Conservation (phyloP, 768 basidiomycete species). For the Calocera viscosa region DNA sequence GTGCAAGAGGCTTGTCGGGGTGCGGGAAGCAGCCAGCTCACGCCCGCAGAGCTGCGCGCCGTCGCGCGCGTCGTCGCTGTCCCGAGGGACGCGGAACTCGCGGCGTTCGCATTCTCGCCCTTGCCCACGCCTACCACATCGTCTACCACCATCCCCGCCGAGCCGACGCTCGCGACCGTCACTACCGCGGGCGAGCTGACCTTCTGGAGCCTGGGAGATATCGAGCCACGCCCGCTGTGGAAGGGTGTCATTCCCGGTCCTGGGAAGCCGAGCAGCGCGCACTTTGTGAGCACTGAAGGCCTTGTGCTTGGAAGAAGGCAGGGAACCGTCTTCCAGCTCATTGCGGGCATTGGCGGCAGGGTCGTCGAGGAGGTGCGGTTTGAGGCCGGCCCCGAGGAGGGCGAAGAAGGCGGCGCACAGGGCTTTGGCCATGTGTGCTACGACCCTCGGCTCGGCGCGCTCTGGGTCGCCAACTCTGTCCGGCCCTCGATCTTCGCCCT, state of each 20-base stretch:
- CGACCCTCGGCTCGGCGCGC: constrained; percentile 69
- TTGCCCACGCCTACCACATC: neutral
- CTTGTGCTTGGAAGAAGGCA: constrained; percentile 72
- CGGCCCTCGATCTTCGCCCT: constrained; percentile 74
- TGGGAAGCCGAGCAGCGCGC: constrained; percentile 68
- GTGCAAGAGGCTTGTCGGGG: neutral
- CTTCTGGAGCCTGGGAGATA: constrained; percentile 38
- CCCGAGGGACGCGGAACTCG: neutral
- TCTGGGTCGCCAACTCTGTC: constrained; percentile 79
- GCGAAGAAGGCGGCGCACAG: constrained; percentile 27
- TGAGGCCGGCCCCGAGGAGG: constrained; percentile 37
- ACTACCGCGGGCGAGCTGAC: constrained; percentile 71
- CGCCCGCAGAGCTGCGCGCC: neutral
- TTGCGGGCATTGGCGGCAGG: constrained; percentile 59
- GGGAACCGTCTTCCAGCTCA: constrained; percentile 71
- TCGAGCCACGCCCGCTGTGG: constrained; percentile 41
- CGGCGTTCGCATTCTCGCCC: neutral
- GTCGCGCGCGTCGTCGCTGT: constrained; percentile 1
- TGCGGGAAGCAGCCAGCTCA: neutral
- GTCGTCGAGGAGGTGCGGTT: constrained; percentile 72
- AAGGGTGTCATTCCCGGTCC: constrained; percentile 67
- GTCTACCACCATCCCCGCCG: neutral
- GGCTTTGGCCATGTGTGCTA: constrained; percentile 86
- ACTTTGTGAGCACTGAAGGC: constrained; percentile 67
- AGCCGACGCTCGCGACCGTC: constrained; percentile 42